Base-by-base conservation (phyloP, 768 basidiomycete genomes). In the Candolleomyces aberdarensis region DNA sequence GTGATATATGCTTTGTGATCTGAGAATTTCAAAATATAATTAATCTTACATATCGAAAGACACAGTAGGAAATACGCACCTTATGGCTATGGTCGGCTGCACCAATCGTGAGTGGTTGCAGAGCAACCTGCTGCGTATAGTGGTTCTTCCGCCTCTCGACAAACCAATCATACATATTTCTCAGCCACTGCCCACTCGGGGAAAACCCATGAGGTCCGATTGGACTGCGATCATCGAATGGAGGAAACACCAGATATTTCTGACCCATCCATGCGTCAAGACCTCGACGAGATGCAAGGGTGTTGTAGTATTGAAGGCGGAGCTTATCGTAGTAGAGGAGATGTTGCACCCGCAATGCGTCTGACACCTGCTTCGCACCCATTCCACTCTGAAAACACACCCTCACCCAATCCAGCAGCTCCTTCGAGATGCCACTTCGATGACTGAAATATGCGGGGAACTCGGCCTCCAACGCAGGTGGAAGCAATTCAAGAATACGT, bases 1-100 rank as follows among this genome's bases (percentile, higher is more conserved):
- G 67, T 11, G 64, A 64, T 47, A 74, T 64, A 20, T 71, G 67
- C 26, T 71, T 72, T n/a, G 67, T 63, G 11, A 72, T 52, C 68
- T 74, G 49, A 50, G 49, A 10, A 26, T 10, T 11, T n/a, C 9
- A 9, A 9, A 26, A 10, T n/a, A n/a, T n/a, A n/a, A n/a, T n/a
- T n/a, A n/a, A n/a, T n/a, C n/a, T n/a, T n/a, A n/a, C n/a, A n/a
- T n/a, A 26, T 9, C 14, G 11, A 17, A 50, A 50, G 49, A 50
- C 19, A 20, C 49, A 50, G 49, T n/a, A n/a, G n/a, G n/a, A n/a
- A n/a, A n/a, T n/a, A 29, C 49, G 10, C 19, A 58, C 56, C 60
- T 62, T 64, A 54, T 62, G 57, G 49, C 63, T 64, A 50, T 62
- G 60, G 32, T 62, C 60, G 50, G 59, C 40, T 11, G 57, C 49